A percentile compares a stretch with the other conserved stretches of the same genome.
These are phyloP conservation scores for Apiospora koreana DNA, from an alignment of 2,329 filamentous ascomycete species.

Conservation along the genomic window DNA sequence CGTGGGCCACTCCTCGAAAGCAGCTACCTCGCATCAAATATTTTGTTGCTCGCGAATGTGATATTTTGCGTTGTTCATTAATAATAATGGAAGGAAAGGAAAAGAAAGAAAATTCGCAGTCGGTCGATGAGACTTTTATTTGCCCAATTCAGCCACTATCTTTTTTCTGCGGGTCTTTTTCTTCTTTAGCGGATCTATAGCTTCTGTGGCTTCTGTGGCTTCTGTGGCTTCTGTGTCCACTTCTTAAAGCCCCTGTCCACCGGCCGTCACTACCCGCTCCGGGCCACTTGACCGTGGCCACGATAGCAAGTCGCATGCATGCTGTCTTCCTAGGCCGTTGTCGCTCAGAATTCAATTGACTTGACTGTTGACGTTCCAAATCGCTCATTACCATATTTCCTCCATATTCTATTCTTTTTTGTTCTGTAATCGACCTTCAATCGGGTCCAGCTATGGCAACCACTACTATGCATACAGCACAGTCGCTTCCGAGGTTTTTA, in stretches of 20 bases:
- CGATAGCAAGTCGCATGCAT: neutral
- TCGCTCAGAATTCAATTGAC: neutral
- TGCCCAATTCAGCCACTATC: neutral
- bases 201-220: neutral
- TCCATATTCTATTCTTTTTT: neutral
- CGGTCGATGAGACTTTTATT: constrained; percentile 1
- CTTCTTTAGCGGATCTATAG: neutral
- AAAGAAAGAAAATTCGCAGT: constrained; percentile 19
- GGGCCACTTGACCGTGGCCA: neutral
- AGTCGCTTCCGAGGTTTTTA: constrained; percentile 53
- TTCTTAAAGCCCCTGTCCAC: neutral
- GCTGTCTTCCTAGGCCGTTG: neutral
- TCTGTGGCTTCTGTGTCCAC: neutral
- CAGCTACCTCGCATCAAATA: constrained; percentile 47
- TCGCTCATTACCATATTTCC: constrained; percentile 11
- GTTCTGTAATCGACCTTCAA: neutral
- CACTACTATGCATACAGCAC: constrained; percentile 30
- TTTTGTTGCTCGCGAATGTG: constrained; percentile 47
- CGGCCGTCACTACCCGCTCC: neutral
- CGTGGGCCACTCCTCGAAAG: constrained; percentile 43
- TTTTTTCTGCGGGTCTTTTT: neutral
- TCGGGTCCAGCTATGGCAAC: constrained; percentile 27
- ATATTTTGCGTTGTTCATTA: constrained; percentile 50
- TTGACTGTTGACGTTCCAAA: neutral
- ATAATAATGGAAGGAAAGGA: constrained; percentile 35